Evolutionary conservation across 257 asterid species (phyloP).

Genomic region (Apocynum venetum): DNA sequence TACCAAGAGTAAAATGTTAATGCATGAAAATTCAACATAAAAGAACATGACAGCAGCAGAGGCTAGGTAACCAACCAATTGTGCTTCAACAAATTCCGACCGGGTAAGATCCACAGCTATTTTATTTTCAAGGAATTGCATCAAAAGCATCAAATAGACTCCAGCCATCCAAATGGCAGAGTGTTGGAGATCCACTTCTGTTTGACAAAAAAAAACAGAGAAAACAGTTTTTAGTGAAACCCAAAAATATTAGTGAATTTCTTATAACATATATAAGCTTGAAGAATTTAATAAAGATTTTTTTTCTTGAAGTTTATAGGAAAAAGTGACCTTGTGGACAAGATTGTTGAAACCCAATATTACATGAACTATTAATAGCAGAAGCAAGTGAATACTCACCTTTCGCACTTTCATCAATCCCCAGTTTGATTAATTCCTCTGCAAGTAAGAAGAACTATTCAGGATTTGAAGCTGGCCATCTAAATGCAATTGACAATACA

Average conservation of each 20-base stretch:
- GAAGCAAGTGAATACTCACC: slow-evolving; percentile 39
- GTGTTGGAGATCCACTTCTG: slow-evolving; percentile 91
- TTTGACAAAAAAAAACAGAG: slow-evolving; percentile 19
- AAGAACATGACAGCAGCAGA: slow-evolving; percentile 16
- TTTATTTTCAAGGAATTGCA: slow-evolving; percentile 97
- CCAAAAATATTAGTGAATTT: background rate
- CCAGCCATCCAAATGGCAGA: slow-evolving; percentile 98
- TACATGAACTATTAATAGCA: background rate
- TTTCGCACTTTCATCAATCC: slow-evolving; percentile 60
- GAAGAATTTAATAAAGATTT: background rate
- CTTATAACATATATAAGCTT: too few species aligned
- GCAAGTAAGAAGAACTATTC: slow-evolving; percentile 35
- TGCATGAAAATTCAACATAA: slow-evolving; percentile 6
- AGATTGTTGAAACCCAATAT: background rate
- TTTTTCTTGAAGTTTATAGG: background rate
- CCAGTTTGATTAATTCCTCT: slow-evolving; percentile 81
- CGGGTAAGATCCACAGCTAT: slow-evolving; percentile 86
- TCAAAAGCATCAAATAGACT: slow-evolving; percentile 74
- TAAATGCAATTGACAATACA: slow-evolving; percentile 5
- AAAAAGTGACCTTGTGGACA: background rate
- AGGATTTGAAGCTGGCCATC: slow-evolving; percentile 19
- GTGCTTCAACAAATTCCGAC: slow-evolving; percentile 88
- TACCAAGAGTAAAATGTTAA: background rate
- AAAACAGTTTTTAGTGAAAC: slow-evolving; percentile 28
- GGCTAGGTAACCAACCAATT: slow-evolving; percentile 55